Conservation (phyloP, 2,329 filamentous ascomycete genomes). For the Zalaria sp. region DNA sequence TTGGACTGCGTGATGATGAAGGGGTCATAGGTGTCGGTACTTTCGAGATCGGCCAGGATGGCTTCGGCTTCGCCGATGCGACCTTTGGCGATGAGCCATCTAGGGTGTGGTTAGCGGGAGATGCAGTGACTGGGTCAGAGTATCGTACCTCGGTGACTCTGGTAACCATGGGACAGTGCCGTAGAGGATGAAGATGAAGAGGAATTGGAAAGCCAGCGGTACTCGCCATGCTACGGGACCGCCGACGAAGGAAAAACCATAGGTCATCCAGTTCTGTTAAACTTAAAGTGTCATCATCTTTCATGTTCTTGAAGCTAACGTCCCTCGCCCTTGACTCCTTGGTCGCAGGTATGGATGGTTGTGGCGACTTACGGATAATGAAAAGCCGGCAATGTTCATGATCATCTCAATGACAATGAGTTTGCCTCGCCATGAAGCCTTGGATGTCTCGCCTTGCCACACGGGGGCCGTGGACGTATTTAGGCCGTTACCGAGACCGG, state of each 20-base stretch:
- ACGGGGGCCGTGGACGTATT: slow-evolving; percentile 36
- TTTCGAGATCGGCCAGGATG: slow-evolving; percentile 36
- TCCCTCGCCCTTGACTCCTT: no score
- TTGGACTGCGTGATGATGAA: slow-evolving; percentile 28
- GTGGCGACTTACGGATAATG: slow-evolving; percentile 17
- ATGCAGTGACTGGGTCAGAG: no score
- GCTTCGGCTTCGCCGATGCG: slow-evolving; percentile 30
- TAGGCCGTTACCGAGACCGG: slow-evolving; percentile 36
- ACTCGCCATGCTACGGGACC: slow-evolving; percentile 31
- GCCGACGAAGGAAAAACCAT: slow-evolving; percentile 28
- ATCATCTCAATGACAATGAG: slow-evolving; percentile 27
- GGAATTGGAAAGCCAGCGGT: slow-evolving; percentile 34
- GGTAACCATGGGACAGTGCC: slow-evolving; percentile 33
- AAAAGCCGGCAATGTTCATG: slow-evolving; percentile 37
- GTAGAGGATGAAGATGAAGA: slow-evolving; percentile 34
- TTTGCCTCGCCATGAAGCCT: slow-evolving; percentile 24
- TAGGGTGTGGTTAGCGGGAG: neutral
- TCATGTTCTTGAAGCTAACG: no score
- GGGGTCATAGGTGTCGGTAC: slow-evolving; percentile 28
- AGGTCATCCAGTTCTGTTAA: slow-evolving; percentile 26
- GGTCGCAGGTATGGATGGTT: neutral
- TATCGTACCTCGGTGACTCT: slow-evolving; percentile 20
- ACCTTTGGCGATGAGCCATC: slow-evolving; percentile 33
- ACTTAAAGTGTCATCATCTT: no score
- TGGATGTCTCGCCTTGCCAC: slow-evolving; percentile 38